A percentile compares a stretch with the other conserved stretches of the same genome.
Evolutionary conservation across 805 yeast species (phyloP).

Genomic region (Suhomyces faveliae): DNA sequence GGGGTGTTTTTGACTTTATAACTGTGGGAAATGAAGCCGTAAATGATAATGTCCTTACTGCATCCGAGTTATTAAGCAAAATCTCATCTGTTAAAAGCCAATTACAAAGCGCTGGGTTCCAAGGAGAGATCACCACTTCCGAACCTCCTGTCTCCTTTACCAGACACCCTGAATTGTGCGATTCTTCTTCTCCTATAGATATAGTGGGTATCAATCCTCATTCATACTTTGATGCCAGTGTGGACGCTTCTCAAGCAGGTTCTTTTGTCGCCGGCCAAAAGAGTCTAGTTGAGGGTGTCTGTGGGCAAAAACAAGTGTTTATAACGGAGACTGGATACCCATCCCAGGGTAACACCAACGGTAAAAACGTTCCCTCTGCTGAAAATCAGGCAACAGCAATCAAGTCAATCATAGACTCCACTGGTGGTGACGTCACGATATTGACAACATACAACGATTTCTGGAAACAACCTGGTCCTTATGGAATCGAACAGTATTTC

Average conservation of each 20-base stretch:
- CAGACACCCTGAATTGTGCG: constrained; percentile 64
- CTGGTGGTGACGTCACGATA: constrained; percentile 63
- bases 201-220: constrained; percentile 85
- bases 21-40: constrained; percentile 91
- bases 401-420: constrained; percentile 53
- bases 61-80: constrained; percentile 63
- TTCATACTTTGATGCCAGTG: constrained; percentile 69
- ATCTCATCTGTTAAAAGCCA: constrained; percentile 60
- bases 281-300: constrained; percentile 49
- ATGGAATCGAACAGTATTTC: constrained; percentile 84
- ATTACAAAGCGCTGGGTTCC: constrained; percentile 68
- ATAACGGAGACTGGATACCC: constrained; percentile 94
- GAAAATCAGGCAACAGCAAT: constrained; percentile 75
- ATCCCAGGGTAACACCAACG: constrained; percentile 66
- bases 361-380: constrained; percentile 66
- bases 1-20: constrained; percentile 74
- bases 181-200: constrained; percentile 62
- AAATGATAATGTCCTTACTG: constrained; percentile 58
- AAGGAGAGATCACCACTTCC: constrained; percentile 75
- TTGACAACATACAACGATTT: constrained; percentile 78
- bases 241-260: constrained; percentile 70
- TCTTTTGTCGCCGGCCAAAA: constrained; percentile 65
- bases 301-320: constrained; percentile 53
- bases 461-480: constrained; percentile 85
- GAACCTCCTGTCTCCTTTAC: constrained; percentile 83